Base-by-base conservation (phyloP, 331 rosid genomes). In the Erythrophleum ivorense region DNA sequence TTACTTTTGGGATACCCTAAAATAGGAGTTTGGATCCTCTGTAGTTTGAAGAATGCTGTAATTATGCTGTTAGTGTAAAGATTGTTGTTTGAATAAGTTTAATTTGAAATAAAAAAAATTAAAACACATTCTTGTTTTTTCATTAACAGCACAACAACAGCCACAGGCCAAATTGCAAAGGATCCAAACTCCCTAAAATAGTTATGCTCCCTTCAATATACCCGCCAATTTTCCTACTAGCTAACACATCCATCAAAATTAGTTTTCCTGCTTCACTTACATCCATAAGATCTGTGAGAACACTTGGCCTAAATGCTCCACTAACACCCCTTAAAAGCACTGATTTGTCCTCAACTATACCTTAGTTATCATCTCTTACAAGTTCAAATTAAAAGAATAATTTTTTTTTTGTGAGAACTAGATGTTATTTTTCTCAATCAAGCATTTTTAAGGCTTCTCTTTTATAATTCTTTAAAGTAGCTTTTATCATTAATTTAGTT, bases 221-320 rank as follows among this genome's bases (percentile, higher is more conserved):
- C 21, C 89, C 87, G 12, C 87, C 85, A 10, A 84, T 83, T 81
- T 86, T 86, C 66, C 89, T 83, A 7, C 89, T 85, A 13, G 89
- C 85, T 48, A 86, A 13, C 29, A 83, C 87, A 72, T 86, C 89
- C 89, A 86, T 57, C 76, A 86, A 62, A 41, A 87, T 86, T 40
- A 87, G 83, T 80, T 86, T 86, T 50, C 89, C 89, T 3, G 89
- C 89, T 57, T 87, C 89, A 73, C 89, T 86, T 3, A 86, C 87
- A 19, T 87, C 89, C 87, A 86, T 83, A 58, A 86, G 21, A 77
- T 83, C 87, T 65, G 89, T 83, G 53, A 86, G 87, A 71, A 86
- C 79, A 4, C 89, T 87, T 11, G 87, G 89, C 81, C 81, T 86
- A 19, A 86, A 83, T 64, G 87, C 78, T 66, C 89, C 89, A 59